phyloP scores from a whole-genome alignment of 768 basidiomycete genomes.

The Tylopilus intermedius region DNA sequence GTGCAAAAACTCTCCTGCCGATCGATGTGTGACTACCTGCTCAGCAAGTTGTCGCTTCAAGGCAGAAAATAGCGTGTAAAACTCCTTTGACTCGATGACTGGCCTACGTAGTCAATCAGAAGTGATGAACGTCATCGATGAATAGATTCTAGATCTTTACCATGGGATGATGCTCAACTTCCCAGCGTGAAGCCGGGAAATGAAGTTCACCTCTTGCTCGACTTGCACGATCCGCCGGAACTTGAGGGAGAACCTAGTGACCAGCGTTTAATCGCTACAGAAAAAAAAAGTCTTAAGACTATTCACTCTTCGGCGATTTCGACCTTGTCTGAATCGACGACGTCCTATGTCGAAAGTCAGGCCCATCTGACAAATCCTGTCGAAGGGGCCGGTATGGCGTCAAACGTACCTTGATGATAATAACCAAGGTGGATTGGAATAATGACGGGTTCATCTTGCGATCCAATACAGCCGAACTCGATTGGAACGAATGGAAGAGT shows the following conservation, averaged over 20 bases:
- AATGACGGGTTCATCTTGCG: constrained; percentile 54
- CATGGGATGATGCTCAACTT: constrained; percentile 58
- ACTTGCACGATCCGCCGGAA: constrained; percentile 57
- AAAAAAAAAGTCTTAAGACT: too few species aligned
- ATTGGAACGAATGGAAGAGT: constrained; percentile 59
- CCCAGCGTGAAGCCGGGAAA: constrained; percentile 54
- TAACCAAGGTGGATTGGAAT: constrained; percentile 54
- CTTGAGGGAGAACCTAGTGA: constrained; percentile 47
- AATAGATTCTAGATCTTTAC: constrained; percentile 18
- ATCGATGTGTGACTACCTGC: constrained; percentile 44
- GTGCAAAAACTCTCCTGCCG: constrained; percentile 52
- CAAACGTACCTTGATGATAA: constrained; percentile 59
- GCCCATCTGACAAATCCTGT: neutral
- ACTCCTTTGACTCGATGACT: constrained; percentile 57
- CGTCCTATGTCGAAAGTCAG: constrained; percentile 41
- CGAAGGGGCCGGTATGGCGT: too few species aligned
- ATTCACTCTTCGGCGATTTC: constrained; percentile 57
- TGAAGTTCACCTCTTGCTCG: constrained; percentile 59
- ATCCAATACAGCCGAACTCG: constrained; percentile 53
- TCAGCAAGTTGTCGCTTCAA: constrained; percentile 46
- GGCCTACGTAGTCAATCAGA: constrained; percentile 28
- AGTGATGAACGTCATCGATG: neutral
- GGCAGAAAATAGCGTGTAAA: constrained; percentile 48
- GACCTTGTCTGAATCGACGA: constrained; percentile 54
- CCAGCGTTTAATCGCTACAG: neutral